These are phyloP conservation scores for Alternaria consortialis DNA, from an alignment of 2,329 filamentous ascomycete species.

Conservation along the genomic window DNA sequence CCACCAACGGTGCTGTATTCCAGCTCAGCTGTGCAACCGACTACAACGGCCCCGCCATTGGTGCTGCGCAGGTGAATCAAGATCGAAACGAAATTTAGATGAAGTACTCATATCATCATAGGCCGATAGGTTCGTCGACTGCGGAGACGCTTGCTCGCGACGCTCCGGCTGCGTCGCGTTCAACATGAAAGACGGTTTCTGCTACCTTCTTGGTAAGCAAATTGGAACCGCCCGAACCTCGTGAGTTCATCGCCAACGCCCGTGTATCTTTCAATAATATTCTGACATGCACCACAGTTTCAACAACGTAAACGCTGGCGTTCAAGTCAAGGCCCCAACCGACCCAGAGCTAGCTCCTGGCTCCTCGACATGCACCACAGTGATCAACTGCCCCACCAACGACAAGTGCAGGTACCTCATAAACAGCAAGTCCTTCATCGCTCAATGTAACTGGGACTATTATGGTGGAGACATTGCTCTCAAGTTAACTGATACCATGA, in stretches of 20 bases:
- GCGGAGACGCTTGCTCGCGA: conserved; percentile 19
- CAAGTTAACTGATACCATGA: neutral
- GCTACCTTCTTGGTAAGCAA: conserved; percentile 21
- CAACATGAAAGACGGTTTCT: conserved; percentile 19
- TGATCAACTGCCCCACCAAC: conserved; percentile 10
- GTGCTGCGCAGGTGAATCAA: conserved; percentile 4
- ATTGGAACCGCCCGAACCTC: conserved; percentile 6
- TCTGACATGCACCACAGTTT: neutral
- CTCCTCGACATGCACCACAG: conserved; percentile 5
- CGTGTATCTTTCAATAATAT: neutral
- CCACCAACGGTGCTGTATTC: conserved; percentile 19
- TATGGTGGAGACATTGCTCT: conserved; percentile 17
- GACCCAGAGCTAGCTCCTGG: conserved; percentile 2
- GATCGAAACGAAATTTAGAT: neutral
- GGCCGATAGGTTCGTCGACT: conserved; percentile 17
- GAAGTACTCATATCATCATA: neutral
- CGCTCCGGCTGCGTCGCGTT: conserved; percentile 12
- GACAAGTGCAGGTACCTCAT: conserved; percentile 16
- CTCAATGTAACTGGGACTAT: conserved; percentile 19
- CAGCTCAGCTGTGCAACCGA: conserved; percentile 19
- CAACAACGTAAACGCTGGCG: conserved; percentile 8
- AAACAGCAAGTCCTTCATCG: conserved; percentile 5
- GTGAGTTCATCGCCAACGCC: conserved; percentile 4
- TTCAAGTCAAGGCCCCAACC: conserved; percentile 1
- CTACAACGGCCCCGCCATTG: conserved; percentile 17